Base-by-base conservation (phyloP, 73 alveolate genomes). In the Symbiodinium pilosum region DNA sequence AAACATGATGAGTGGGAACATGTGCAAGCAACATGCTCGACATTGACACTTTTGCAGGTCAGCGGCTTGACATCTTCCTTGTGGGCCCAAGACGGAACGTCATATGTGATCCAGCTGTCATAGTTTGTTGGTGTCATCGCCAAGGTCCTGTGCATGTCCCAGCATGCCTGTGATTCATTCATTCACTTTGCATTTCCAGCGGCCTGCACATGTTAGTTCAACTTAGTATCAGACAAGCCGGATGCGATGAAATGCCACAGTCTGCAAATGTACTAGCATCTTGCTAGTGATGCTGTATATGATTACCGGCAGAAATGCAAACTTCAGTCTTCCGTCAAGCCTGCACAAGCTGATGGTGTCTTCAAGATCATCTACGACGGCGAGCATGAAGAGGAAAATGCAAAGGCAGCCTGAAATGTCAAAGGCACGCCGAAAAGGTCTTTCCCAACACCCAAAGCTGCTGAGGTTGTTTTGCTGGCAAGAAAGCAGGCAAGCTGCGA, bases 111-210 rank as follows among this genome's bases (percentile, higher is more conserved):
- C 97, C 97, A 91, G 54, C 88, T 68, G 40, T 68, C 97, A n/a
- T 69, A 43, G 39, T 28, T 30, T n/a, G 97, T 69, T 16, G 97
- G 97, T 5, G 75, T 71, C 88, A 69, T 16, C 52, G 47, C 43
- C 38, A 91, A 16, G 2, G 97, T 91, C 97, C 97, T 91, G 59
- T 36, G n/a, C n/a, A n/a, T n/a, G n/a, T n/a, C n/a, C n/a, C n/a
- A n/a, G n/a, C n/a, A n/a, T n/a, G n/a, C n/a, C n/a, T n/a, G n/a
- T n/a, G n/a, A n/a, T n/a, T n/a, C n/a, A n/a, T n/a, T n/a, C n/a
- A n/a, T n/a, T n/a, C n/a, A n/a, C n/a, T n/a, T n/a, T n/a, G n/a
- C n/a, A n/a, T n/a, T n/a, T n/a, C n/a, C n/a, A n/a, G n/a, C n/a
- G n/a, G n/a, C n/a, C n/a, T n/a, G n/a, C n/a, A n/a, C n/a, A n/a